Conservation (phyloP, 441 rosid genomes). For the Eutrema salsugineum region DNA sequence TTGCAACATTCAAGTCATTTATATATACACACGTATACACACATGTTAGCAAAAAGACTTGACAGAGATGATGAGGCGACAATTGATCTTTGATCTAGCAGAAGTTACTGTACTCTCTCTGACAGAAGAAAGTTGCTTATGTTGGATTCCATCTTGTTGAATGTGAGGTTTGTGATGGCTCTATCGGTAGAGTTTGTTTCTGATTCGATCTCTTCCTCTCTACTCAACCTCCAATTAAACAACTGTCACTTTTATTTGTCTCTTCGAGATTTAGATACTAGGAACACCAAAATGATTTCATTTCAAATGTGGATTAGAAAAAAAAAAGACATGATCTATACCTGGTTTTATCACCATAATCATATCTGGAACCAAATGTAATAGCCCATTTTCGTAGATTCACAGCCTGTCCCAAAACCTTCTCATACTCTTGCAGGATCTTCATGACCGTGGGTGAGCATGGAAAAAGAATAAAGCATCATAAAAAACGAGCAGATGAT, state of each 20-base stretch:
- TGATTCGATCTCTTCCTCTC: slow-evolving; percentile 41
- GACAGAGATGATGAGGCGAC: background rate
- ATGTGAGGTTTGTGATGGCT: slow-evolving; percentile 75
- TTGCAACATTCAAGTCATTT: slow-evolving; percentile 2
- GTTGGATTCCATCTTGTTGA: slow-evolving; percentile 54
- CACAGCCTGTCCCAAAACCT: too few species aligned
- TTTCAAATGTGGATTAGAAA: background rate
- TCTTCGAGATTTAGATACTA: too few species aligned
- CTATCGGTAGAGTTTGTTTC: slow-evolving; percentile 78
- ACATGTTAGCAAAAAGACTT: background rate
- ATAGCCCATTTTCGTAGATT: too few species aligned
- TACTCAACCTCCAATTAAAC: slow-evolving; percentile 36
- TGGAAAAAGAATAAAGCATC: too few species aligned
- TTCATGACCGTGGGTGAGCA: too few species aligned
- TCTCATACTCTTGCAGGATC: too few species aligned
- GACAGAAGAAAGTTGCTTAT: slow-evolving; percentile 32
- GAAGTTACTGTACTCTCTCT: slow-evolving; percentile 28
- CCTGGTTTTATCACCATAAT: slow-evolving; percentile 21
- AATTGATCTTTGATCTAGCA: slow-evolving; percentile 5
- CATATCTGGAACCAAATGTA: slow-evolving; percentile 19
- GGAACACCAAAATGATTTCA: background rate
- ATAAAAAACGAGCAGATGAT: too few species aligned
- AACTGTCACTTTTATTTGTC: slow-evolving; percentile 1
- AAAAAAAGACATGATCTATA: too few species aligned
- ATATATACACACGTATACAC: slow-evolving; percentile 25